Evolutionary conservation across 306 rosid genomes (phyloP).

Genomic region (Oxytropis ochrocephala): DNA sequence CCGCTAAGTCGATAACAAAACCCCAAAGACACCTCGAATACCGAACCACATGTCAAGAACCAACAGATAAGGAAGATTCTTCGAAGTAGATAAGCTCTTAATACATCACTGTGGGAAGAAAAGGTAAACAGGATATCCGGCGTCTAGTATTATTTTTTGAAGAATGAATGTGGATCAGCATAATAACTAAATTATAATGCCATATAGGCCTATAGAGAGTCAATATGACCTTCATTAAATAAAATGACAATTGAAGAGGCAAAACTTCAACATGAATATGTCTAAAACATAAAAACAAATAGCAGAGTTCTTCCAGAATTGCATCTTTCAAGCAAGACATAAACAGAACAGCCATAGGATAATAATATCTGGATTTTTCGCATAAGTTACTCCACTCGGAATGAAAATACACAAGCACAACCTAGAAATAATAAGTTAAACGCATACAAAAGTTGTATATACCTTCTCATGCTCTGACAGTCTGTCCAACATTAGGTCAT

Average conservation of each 20-base stretch:
- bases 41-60: conserved; percentile 4
- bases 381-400: background rate
- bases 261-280: background rate
- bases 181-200: background rate
- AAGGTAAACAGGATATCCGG: background rate
- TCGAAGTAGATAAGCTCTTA: background rate
- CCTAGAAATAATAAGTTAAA: conserved; percentile 2
- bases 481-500: conserved; percentile 53
- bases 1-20: background rate
- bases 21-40: conserved; percentile 1
- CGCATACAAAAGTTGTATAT: conserved; percentile 5
- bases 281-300: background rate
- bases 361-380: background rate
- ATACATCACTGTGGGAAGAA: background rate
- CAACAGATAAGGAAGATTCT: background rate
- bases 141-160: background rate
- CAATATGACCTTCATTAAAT: background rate
- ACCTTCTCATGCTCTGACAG: conserved; percentile 78
- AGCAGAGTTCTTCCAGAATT: background rate
- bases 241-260: background rate
- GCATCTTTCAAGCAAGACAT: background rate
- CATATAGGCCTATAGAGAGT: background rate
- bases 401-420: conserved; percentile 4
- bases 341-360: background rate
- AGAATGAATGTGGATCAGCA: background rate